Base-by-base conservation (phyloP, 2,329 filamentous ascomycete genomes). In the Sarocladium strictum region DNA sequence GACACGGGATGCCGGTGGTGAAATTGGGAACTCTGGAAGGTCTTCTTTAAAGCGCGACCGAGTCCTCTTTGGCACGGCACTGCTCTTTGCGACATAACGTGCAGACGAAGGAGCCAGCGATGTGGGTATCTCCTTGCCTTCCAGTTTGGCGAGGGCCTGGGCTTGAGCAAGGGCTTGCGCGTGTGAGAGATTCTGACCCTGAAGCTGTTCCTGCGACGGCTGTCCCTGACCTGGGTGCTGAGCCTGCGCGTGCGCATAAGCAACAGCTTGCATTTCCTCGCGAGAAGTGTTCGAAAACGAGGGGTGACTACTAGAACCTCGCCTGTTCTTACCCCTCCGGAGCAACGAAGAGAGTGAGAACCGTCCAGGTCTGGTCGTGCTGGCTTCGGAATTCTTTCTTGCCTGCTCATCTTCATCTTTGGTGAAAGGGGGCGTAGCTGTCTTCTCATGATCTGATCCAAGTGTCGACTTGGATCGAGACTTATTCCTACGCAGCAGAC, bases 221-320 rank as follows among this genome's bases (percentile, higher is more conserved):
- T 32, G 55, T 15, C 3, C 50, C 7, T 38, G 50, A 23, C 2
- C 15, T 6, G 23, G 33, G 2, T 53, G 50, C 40, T 60, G 58
- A 14, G 58, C 58, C 50, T 59, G 38, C 40, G 56, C n/a, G 21
- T 59, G 56, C 19, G 60, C 60, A 27, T 61, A 61, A 11, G 63
- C 62, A 7, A 62, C 67, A 12, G 68, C 69, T 49, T 76, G 72
- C 76, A 96, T 93, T 15, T 92, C 95, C 64, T 96, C 92, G 59
- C 91, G 82, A 1, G 92, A 96, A 0, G 90, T 89, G 64, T 96
- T 96, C 3, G 90, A 91, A 66, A 96, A 94, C n/a, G 92, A 91
- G 0, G 89, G 87, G 3, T 87, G 78, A 65, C 76, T 58, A 66
- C 76, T 58, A 66, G 79, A 70, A 65, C 73, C 65, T 69, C 83